Percentiles rank a stretch among this genome's conserved stretches.
Evolutionary conservation across 768 basidiomycete genomes (phyloP).

Genomic region (Auricularia sp.): DNA sequence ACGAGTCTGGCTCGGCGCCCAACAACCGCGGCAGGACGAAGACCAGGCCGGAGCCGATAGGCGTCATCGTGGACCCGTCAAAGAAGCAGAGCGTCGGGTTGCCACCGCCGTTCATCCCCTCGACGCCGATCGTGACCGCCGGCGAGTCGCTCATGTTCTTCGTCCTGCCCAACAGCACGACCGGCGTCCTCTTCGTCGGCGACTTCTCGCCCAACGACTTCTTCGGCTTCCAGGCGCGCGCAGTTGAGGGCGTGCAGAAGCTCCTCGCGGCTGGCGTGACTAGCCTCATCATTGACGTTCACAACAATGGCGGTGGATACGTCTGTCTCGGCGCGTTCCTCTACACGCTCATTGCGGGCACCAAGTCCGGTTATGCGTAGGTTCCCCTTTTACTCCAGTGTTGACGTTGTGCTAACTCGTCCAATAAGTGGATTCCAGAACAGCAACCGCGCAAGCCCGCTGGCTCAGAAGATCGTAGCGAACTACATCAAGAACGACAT

Average conservation of each 20-base stretch:
- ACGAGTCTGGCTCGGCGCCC: slow-evolving; percentile 20
- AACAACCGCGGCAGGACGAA: slow-evolving; percentile 3
- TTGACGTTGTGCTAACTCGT: neutral
- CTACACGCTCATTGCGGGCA: slow-evolving; percentile 44
- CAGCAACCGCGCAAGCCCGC: slow-evolving; percentile 39
- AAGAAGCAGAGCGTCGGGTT: slow-evolving; percentile 32
- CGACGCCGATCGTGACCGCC: slow-evolving; percentile 34
- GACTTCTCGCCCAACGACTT: slow-evolving; percentile 43
- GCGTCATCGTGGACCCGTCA: slow-evolving; percentile 32
- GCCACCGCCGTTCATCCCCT: slow-evolving; percentile 39
- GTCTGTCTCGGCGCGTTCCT: slow-evolving; percentile 54
- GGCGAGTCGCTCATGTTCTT: slow-evolving; percentile 41
- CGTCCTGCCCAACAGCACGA: slow-evolving; percentile 43
- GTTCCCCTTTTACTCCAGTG: slow-evolving; percentile 12
- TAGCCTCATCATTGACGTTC: slow-evolving; percentile 45
- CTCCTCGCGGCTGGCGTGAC: slow-evolving; percentile 41
- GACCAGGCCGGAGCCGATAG: slow-evolving; percentile 15
- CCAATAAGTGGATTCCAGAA: slow-evolving; percentile 44
- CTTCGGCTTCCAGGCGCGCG: slow-evolving; percentile 41
- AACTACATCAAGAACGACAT: slow-evolving; percentile 40
- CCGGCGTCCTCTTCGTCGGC: slow-evolving; percentile 42
- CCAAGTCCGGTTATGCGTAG: slow-evolving; percentile 38
- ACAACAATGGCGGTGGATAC: slow-evolving; percentile 55
- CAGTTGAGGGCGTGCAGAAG: slow-evolving; percentile 31
- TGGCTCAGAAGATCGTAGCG: slow-evolving; percentile 50